Evolutionary conservation across 345 rosid genomes (phyloP), one percentile per base, ranked within the genome.

Genomic region (Brassica juncea): DNA sequence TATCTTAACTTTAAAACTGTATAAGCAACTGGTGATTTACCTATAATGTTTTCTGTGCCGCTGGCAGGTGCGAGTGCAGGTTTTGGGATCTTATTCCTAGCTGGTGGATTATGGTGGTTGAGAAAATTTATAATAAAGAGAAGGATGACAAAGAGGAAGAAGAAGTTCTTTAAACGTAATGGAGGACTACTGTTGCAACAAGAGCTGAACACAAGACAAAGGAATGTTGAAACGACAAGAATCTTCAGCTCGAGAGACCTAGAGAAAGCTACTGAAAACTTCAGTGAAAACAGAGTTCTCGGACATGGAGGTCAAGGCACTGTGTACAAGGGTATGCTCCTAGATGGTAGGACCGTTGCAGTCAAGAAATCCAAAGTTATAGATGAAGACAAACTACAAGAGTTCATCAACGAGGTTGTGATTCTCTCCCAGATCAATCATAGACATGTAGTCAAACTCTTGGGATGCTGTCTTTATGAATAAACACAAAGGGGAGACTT

Each of bases 261-360:
- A 0, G 66, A 28, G 34, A 83, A 81, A 52, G 88, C 92, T 1
- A 84, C 89, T 0, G 72, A 85, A 30, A 84, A 83, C 82, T 86
- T 76, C 23, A 68, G 74, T 27, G 72, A 72, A 57, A 82, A 73
- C 34, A 75, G 70, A 70, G 47, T 87, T 23, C 64, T 86, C 0
- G 89, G 87, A n/a, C 78, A 71, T 0, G 86, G 91, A 2, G 87
- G 88, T 0, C 84, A 75, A 3, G 87, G 88, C 0, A 84, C 79
- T 0, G 90, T 87, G 15, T 87, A 77, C 82, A 83, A 84, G 27
- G 88, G 89, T 16, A 70, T 76, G 57, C 73, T 85, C 2, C 19
- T 60, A 2, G 85, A 85, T 32, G 77, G 79, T 25, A 80, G 27
- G 2, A 34, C 73, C 0, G 82, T 86, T 52, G 89, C 91, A 2